Conservation (phyloP, 257 asterid genomes). For the Verbena officinalis region DNA sequence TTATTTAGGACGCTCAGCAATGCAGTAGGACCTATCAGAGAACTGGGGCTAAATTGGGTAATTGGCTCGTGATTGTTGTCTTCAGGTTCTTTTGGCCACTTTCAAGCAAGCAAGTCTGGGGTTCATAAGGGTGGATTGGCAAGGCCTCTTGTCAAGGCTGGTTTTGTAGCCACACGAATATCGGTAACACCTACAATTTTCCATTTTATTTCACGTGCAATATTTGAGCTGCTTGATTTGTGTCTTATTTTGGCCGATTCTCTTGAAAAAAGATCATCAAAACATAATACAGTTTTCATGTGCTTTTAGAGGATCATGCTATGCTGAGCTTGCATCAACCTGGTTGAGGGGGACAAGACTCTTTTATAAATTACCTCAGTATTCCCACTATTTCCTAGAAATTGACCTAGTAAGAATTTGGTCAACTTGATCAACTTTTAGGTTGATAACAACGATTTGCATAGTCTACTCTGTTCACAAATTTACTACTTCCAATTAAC, state of each 20-base stretch:
- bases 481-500: background rate
- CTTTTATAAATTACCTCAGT: background rate
- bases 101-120: conserved; percentile 93
- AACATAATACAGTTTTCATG: background rate
- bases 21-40: conserved; percentile 15
- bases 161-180: conserved; percentile 96
- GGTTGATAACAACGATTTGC: background rate
- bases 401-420: background rate
- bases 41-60: background rate
- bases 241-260: conserved; percentile 15
- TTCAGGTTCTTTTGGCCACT: conserved; percentile 97
- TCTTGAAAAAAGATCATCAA: too few relatives aligned
- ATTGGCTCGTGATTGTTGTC: conserved; percentile 17
- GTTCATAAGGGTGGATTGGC: conserved; percentile 90
- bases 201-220: conserved; percentile 9
- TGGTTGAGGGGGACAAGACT: background rate
- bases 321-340: conserved; percentile 5
- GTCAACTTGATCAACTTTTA: conserved; percentile 12
- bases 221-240: too few relatives aligned
- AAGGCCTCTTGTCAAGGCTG: conserved; percentile 81
- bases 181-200: conserved; percentile 56
- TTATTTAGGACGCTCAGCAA: conserved; percentile 8
- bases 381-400: background rate
- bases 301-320: conserved; percentile 1
- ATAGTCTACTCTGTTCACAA: background rate